phyloP scores from a whole-genome alignment of 2,329 filamentous ascomycete genomes.

The Aspergillus pseudoviridinutans region DNA sequence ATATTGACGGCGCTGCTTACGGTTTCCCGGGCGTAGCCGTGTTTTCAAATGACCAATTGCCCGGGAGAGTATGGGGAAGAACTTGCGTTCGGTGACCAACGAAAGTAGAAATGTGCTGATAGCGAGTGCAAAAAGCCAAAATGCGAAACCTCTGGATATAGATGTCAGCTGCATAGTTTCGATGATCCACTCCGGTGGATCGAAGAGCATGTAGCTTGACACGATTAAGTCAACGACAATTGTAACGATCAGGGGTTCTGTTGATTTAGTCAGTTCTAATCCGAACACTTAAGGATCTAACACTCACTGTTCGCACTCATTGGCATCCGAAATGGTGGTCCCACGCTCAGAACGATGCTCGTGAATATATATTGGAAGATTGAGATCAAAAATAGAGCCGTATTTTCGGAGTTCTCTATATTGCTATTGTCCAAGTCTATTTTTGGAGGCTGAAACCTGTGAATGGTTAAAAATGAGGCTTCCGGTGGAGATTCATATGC shows the following conservation, averaged over 20 bases:
- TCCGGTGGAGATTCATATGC: background rate
- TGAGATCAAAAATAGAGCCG: slow-evolving; percentile 79
- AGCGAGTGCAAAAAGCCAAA: slow-evolving; percentile 69
- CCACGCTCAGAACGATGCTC: slow-evolving; percentile 85
- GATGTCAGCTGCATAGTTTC: slow-evolving; percentile 80
- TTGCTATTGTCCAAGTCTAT: slow-evolving; percentile 76
- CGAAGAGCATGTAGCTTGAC: slow-evolving; percentile 75
- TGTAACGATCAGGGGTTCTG: slow-evolving; percentile 79
- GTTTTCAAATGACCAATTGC: slow-evolving; percentile 60
- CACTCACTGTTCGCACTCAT: slow-evolving; percentile 73
- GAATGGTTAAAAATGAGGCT: slow-evolving; percentile 10
- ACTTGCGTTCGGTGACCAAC: slow-evolving; percentile 66
- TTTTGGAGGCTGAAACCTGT: slow-evolving; percentile 72
- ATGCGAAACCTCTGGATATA: slow-evolving; percentile 68
- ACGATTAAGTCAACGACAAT: slow-evolving; percentile 65
- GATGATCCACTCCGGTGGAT: slow-evolving; percentile 65
- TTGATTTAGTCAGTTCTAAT: background rate
- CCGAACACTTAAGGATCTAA: slow-evolving; percentile 4
- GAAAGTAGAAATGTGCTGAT: slow-evolving; percentile 63
- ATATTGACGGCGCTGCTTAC: slow-evolving; percentile 82
- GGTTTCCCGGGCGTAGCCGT: slow-evolving; percentile 51
- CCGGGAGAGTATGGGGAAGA: slow-evolving; percentile 67
- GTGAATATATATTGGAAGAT: slow-evolving; percentile 95
- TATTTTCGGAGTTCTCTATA: slow-evolving; percentile 89
- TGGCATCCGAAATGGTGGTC: slow-evolving; percentile 78